These are phyloP conservation scores for Phytophthora syringae DNA, from an alignment of 352 stramenopile species.

Conservation along the genomic window DNA sequence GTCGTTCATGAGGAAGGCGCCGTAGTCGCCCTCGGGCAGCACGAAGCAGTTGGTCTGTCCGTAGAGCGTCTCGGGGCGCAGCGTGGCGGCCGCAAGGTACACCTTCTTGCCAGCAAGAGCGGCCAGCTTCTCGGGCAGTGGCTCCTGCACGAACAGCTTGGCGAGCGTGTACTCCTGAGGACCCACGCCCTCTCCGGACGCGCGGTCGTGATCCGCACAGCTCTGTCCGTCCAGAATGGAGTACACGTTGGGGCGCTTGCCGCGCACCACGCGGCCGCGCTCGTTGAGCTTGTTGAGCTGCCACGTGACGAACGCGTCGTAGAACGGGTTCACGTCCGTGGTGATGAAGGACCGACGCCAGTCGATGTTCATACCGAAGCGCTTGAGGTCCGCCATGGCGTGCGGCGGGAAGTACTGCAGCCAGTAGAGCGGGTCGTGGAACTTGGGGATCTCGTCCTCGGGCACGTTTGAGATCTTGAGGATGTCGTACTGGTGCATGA, in stretches of 20 bases:
- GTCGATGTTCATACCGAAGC: constrained; percentile 97
- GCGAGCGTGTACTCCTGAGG: constrained; percentile 99
- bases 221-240: constrained; percentile 98
- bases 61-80: constrained; percentile 99
- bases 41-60: constrained; percentile 99
- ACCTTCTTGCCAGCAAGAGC: constrained; percentile 91
- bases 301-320: constrained; percentile 99
- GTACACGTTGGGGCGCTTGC: constrained; percentile 99
- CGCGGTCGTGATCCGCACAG: constrained; percentile 99
- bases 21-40: constrained; percentile 98
- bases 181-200: constrained; percentile 97
- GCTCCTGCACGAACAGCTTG: constrained; percentile 95
- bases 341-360: constrained; percentile 99
- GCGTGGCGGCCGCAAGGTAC: constrained; percentile 97
- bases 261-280: constrained; percentile 88
- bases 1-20: constrained; percentile 96
- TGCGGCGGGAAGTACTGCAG: constrained; percentile 99
- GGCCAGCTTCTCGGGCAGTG: constrained; percentile 78
- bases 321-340: constrained; percentile 99
- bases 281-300: constrained; percentile 98
- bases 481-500: constrained; percentile 99
- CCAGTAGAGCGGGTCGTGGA: constrained; percentile 98
- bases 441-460: constrained; percentile 96
- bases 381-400: constrained; percentile 96
- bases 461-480: constrained; percentile 93